Evolutionary conservation across 371 early-diverging fungal species (phyloP), one percentile per base, ranked within the genome.

Genomic region (Dichotomocladium elegans): DNA sequence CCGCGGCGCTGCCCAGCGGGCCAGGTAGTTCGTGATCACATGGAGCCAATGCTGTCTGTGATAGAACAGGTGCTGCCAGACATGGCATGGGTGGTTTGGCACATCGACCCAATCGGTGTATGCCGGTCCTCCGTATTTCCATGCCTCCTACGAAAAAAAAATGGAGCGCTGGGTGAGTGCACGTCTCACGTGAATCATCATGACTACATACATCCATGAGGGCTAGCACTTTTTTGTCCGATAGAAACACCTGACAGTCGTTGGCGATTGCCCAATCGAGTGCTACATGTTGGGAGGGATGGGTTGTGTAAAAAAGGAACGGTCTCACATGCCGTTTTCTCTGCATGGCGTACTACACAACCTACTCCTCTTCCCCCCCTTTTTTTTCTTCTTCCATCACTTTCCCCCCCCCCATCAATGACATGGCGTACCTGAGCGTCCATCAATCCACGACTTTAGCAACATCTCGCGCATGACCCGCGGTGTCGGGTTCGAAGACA

Each of bases 261-360:
- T 70, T 68, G 8, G 63, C 64, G 40, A 62, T 67, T 3, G 74
- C 74, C 65, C 61, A 70, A 34, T 67, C 61, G 49, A 74, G 26
- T 29, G 70, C 74, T 68, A 57, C 17, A 57, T 0, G 15, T 4
- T n/a, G 48, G 24, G 42, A 22, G 15, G 37, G 26, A 49, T 37
- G 17, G 24, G 33, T 10, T 29, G n/a, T n/a, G n/a, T n/a, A n/a
- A n/a, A n/a, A n/a, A n/a, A n/a, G n/a, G n/a, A n/a, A n/a, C n/a
- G n/a, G n/a, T n/a, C n/a, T n/a, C n/a, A n/a, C n/a, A n/a, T n/a
- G n/a, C n/a, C n/a, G n/a, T n/a, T n/a, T n/a, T n/a, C n/a, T n/a
- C n/a, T n/a, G n/a, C n/a, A n/a, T n/a, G n/a, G n/a, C n/a, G n/a
- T n/a, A n/a, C n/a, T n/a, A n/a, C n/a, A n/a, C n/a, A n/a, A n/a